Evolutionary conservation across 1,284 basidiomycete species (phyloP).

Genomic region (Pascua sp.): DNA sequence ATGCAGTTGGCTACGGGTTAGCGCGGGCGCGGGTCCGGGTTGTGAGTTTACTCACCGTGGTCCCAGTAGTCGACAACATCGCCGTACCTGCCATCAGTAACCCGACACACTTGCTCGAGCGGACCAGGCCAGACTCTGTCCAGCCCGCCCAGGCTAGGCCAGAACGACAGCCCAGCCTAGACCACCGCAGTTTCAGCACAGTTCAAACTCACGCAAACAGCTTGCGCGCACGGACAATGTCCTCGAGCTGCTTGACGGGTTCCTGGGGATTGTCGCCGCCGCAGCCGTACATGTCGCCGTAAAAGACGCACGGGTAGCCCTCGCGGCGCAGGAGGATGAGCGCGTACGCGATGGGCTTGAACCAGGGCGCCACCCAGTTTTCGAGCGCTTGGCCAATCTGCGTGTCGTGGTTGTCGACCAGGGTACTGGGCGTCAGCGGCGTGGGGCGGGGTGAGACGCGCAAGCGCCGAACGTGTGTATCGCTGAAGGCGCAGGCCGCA

Average conservation of each 20-base stretch:
- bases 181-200: too few species aligned
- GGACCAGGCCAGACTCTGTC: too few species aligned
- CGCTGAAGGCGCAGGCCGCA: too few species aligned
- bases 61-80: constrained; percentile 55
- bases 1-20: constrained; percentile 44
- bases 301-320: constrained; percentile 94
- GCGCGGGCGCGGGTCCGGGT: neutral
- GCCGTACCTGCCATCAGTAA: constrained; percentile 45
- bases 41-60: constrained; percentile 45
- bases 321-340: constrained; percentile 75
- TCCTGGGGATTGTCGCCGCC: constrained; percentile 54
- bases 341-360: constrained; percentile 68
- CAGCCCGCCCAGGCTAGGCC: too few species aligned
- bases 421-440: constrained; percentile 38
- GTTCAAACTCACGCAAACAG: constrained; percentile 46
- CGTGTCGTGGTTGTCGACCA: constrained; percentile 58
- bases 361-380: constrained; percentile 55
- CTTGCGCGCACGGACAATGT: constrained; percentile 55
- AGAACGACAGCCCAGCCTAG: too few species aligned
- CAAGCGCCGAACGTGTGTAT: too few species aligned
- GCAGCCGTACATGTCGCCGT: constrained; percentile 70
- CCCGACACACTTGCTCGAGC: too few species aligned
- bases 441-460: too few species aligned
- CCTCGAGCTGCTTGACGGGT: constrained; percentile 52
- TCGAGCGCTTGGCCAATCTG: constrained; percentile 57